Percentiles rank a stretch among this genome's conserved stretches.
phyloP scores from a whole-genome alignment of 2,329 filamentous ascomycete species.

The Colletotrichum incanum region DNA sequence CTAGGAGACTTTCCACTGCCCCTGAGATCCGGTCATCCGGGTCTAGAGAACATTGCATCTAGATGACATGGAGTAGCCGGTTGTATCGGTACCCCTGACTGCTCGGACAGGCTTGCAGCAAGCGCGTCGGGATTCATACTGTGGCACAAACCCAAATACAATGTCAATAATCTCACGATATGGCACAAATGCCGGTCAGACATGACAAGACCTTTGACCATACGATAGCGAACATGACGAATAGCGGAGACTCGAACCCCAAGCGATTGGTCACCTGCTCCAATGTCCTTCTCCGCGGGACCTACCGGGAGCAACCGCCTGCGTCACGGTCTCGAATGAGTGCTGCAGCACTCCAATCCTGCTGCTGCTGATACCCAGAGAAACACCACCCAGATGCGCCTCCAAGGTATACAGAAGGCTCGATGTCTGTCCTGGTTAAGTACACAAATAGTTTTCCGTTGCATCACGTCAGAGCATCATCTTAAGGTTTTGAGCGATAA shows the following conservation, averaged over 20 bases:
- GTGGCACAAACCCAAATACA: not conserved
- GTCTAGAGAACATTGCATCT: constrained; percentile 39
- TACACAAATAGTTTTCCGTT: not conserved
- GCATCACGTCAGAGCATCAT: not conserved
- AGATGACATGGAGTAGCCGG: constrained; percentile 15
- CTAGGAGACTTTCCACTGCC: constrained; percentile 42
- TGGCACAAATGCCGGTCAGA: constrained; percentile 4
- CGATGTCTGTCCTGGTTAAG: not conserved
- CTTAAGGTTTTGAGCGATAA: constrained; percentile 15
- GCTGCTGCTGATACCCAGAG: not conserved
- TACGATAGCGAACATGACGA: constrained; percentile 14
- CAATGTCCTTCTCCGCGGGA: not conserved
- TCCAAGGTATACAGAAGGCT: not conserved
- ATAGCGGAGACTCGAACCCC: not conserved
- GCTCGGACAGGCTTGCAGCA: constrained; percentile 33
- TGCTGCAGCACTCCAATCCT: not conserved
- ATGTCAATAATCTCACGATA: constrained; percentile 10
- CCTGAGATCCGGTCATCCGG: constrained; percentile 44
- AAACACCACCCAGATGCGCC: not conserved
- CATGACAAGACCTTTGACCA: not conserved
- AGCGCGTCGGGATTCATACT: constrained; percentile 21
- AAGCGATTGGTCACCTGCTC: not conserved
- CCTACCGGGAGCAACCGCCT: not conserved
- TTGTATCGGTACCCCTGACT: constrained; percentile 32
- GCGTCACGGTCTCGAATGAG: not conserved